Percentiles rank a stretch among this genome's conserved stretches.
Conservation (phyloP, 2,329 filamentous ascomycete genomes). For the Cadophora luteo-olivacea region DNA sequence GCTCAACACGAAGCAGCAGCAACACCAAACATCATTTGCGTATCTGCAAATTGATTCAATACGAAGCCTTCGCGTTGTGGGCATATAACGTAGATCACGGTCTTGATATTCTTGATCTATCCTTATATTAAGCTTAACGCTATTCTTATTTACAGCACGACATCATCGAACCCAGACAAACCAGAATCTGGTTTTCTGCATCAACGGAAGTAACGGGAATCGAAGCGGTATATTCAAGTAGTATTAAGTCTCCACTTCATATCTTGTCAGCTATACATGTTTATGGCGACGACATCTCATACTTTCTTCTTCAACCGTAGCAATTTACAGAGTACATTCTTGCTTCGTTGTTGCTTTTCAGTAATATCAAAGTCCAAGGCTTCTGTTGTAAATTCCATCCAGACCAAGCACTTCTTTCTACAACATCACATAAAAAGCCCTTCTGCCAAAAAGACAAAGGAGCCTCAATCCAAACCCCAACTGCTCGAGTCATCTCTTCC, state of each 20-base stretch:
- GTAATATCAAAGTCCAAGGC: neutral
- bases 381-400: neutral
- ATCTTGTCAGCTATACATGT: neutral
- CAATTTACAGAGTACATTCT: neutral
- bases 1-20: neutral
- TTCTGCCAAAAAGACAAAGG: neutral
- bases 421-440: neutral
- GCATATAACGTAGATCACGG: neutral
- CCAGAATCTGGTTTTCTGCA: neutral
- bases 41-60: neutral
- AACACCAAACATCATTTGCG: neutral
- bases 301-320: neutral
- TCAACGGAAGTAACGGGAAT: too few species aligned
- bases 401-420: neutral
- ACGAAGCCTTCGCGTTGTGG: neutral
- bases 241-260: neutral
- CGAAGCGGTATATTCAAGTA: neutral
- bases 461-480: neutral
- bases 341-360: neutral
- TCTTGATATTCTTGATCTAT: neutral
- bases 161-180: neutral
- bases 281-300: slow-evolving; percentile 4
- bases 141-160: slow-evolving; percentile 1
- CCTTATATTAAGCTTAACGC: slow-evolving; percentile 9
- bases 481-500: neutral